A percentile compares a stretch with the other conserved stretches of the same genome.
These are phyloP conservation scores for Zea luxurians DNA, from an alignment of 176 grass and related monocot genomes.

Conservation along the genomic window DNA sequence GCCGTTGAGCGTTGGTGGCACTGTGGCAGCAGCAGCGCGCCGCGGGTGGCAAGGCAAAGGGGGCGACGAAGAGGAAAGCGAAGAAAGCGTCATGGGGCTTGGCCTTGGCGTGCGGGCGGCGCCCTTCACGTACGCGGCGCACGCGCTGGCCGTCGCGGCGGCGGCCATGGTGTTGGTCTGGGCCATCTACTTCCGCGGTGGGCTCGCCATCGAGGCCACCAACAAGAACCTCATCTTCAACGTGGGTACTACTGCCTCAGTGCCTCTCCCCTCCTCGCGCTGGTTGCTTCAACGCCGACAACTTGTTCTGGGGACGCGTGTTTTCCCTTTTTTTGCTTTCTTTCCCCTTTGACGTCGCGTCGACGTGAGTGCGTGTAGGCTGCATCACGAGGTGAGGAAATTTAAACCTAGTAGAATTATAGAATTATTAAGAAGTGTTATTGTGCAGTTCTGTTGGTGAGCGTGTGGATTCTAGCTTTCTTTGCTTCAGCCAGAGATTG, in stretches of 20 bases:
- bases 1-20: neutral
- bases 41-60: neutral
- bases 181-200: constrained; percentile 73
- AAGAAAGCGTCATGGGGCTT: constrained; percentile 8
- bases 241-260: constrained; percentile 32
- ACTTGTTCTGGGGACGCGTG: neutral
- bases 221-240: constrained; percentile 89
- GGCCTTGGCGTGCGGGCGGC: constrained; percentile 56
- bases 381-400: neutral
- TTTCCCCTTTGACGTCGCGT: neutral
- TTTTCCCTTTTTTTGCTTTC: neutral
- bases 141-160: constrained; percentile 55
- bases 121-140: constrained; percentile 73
- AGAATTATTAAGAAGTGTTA: too few species aligned
- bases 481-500: neutral
- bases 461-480: neutral
- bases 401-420: neutral
- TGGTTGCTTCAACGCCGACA: neutral
- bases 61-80: neutral
- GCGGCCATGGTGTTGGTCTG: constrained; percentile 71
- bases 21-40: neutral
- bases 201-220: constrained; percentile 59
- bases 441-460: neutral
- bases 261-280: neutral
- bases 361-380: neutral